Base-by-base conservation (phyloP, 495 filamentous ascomycete species). In the Penicillium nucicola region DNA sequence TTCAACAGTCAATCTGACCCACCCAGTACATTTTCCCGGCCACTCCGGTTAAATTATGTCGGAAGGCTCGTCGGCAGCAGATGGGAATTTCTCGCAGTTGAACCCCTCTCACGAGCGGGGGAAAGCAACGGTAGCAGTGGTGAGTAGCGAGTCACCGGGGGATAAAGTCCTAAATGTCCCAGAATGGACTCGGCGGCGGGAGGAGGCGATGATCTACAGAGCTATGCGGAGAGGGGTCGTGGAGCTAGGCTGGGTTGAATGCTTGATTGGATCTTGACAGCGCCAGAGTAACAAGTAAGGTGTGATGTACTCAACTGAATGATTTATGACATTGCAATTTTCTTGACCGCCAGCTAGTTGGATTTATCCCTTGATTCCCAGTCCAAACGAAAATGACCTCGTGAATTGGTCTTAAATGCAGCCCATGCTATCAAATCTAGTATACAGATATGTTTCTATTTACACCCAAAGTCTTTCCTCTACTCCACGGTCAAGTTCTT, bases 81-180 rank as follows among this genome's bases (percentile, higher is more conserved):
- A 28, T 8, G 25, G 25, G 25, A 8, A 1, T 28, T 28, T 5
- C 7, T 28, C 10, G 25, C 25, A 28, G 25, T 8, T 28, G 7
- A 4, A 7, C 22, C 13, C 22, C 42, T 32, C 30, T 25, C 38
- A 23, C 48, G 36, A 45, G 56, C 50, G 57, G 53, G 57, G 45
- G 36, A 45, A 60, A 37, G 60, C 56, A 63, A 63, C 60, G 57
- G 60, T 63, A 57, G 57, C 53, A 60, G 32, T 44, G 44, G 34
- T 44, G 42, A 50, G 46, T 52, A 31, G 48, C 37, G 48, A 28
- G 34, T 23, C 22, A 20, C 49, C 15, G 36, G 20, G 45, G 39
- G 22, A 45, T 51, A 20, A 42, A 47, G 14, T 39, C 32, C 30
- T 5, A 0, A 60, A 46, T 39, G 38, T 38, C 41, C 57, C 15